Base-by-base conservation (phyloP, 2,329 filamentous ascomycete genomes). In the Ceratocystis smalleyi region DNA sequence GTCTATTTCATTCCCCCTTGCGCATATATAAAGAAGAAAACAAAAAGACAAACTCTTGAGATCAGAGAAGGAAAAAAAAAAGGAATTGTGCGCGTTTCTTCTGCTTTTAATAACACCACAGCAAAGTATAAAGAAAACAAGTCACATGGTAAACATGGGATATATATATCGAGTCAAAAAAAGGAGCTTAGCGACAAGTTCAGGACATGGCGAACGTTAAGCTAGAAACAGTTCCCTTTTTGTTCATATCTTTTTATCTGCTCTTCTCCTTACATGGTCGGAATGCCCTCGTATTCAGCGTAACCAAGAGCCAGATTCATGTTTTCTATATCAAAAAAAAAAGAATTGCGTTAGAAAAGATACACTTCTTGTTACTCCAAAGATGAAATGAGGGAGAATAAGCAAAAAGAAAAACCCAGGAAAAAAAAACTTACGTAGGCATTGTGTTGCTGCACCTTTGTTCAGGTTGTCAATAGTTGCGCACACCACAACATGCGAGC, bases 271-370 rank as follows among this genome's bases (percentile, higher is more conserved):
- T 74, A 78, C 74, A 78, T 76, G 61, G 72, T 71, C 19, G 89
- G 89, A 69, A 95, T 95, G 49, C 90, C 90, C 72, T 95, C 88
- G 71, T 90, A 95, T 77, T 95, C 90, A 57, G 83, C 85, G 72
- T 92, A 95, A 57, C 90, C 90, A 10, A 95, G 81, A n/a, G 89
- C 87, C 66, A 95, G 79, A 75, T 95, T 95, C 89, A 95, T 94
- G 76, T 95, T 95, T 79, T 95, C 85, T 88, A 72, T 68, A 22
- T 8, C 4, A 35, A 19, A 35, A 57, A 19, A 35, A 57, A 35
- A 57, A 17, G 6, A 24, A 19, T 4, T 22, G 10, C 22, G 49
- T 63, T 55, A 55, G 61, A n/a, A 40, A 32, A 30, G 45, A 30
- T 12, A n/a, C 6, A 32, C 12, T 43, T 66, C 12, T 43, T 66